Evolutionary conservation across 2,329 filamentous ascomycete species (phyloP), one percentile per base, ranked within the genome.

Genomic region (Colletotrichum shisoi): DNA sequence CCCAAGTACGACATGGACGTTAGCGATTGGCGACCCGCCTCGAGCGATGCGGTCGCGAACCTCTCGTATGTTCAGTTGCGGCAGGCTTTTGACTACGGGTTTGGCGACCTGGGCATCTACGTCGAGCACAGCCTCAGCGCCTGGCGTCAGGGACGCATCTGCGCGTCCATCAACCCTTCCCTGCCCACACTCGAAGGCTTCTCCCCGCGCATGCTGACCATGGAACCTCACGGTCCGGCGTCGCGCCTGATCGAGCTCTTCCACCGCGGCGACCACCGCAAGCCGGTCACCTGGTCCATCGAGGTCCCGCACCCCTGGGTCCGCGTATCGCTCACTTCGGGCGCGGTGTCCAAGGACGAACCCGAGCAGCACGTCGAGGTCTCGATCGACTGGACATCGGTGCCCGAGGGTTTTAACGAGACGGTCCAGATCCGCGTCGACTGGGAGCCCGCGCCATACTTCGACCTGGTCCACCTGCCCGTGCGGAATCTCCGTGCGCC

Each of bases 101-200:
- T 70, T 9, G 85, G 85, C 0, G 81, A 84, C 42, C 76, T 87
- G 69, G 84, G 84, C 3, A 79, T 87, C 8, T 78, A 80, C 2
- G 79, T 85, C 9, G 83, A 87, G 72, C 81, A 80, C 9, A 82
- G 78, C 64, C 77, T 84, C 12, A 85, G 86, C 69, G 84, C 83
- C 2, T 82, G 81, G 3, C 79, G 85, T 2, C 84, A 85, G 0
- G 84, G 84, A 48, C 84, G 87, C 58, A 83, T 86, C 72, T 76
- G 74, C 17, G 85, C 80, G 74, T 84, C 87, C 70, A 77, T 71
- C 63, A 82, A 78, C 42, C 75, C 80, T 1, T 80, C 69, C 4
- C 44, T 69, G 59, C 70, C 69, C 6, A 71, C 67, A 13, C 46
- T 31, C 8, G 60, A 62, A 78, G 76, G 78, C n/a, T 77, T 80